These are phyloP conservation scores for Aplosporella prunicola DNA, from an alignment of 2,329 filamentous ascomycete genomes.

Conservation along the genomic window DNA sequence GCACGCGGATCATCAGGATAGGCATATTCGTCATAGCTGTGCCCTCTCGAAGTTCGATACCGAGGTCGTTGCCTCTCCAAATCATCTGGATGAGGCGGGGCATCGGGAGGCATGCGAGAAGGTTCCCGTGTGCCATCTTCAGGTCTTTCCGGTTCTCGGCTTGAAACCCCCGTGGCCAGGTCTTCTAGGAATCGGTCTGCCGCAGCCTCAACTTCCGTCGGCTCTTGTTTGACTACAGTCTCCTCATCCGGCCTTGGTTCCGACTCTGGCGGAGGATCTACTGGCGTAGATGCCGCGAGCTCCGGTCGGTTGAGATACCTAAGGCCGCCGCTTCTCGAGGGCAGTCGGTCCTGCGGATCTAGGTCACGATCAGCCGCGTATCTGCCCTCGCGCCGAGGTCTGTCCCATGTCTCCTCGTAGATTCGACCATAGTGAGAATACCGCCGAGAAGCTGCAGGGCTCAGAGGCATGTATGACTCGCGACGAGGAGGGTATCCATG, in stretches of 20 bases:
- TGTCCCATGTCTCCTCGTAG: constrained; percentile 23
- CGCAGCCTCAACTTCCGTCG: constrained; percentile 16
- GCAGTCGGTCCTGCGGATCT: constrained; percentile 21
- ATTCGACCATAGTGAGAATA: constrained; percentile 17
- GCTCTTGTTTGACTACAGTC: constrained; percentile 5
- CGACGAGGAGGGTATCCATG: constrained; percentile 17
- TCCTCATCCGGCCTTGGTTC: constrained; percentile 19
- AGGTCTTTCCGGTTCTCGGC: constrained; percentile 5
- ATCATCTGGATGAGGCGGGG: not conserved
- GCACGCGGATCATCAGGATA: not conserved
- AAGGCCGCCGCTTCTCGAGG: constrained; percentile 21
- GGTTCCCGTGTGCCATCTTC: constrained; percentile 6
- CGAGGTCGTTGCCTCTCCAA: not conserved
- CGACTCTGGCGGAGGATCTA: constrained; percentile 18
- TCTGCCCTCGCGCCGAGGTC: constrained; percentile 14
- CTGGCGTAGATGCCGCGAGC: constrained; percentile 20
- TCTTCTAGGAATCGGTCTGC: constrained; percentile 29
- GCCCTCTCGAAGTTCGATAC: not conserved
- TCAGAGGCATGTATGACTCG: constrained; percentile 23
- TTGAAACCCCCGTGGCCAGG: constrained; percentile 17
- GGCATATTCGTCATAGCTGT: constrained; percentile 2
- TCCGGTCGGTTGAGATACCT: constrained; percentile 18
- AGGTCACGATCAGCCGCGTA: constrained; percentile 22
- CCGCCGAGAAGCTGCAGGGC: constrained; percentile 19
- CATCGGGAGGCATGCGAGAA: constrained; percentile 2